A percentile compares a stretch with the other conserved stretches of the same genome.
Conservation (phyloP, 106 monocot species). For the Dendrobium catenatum region DNA sequence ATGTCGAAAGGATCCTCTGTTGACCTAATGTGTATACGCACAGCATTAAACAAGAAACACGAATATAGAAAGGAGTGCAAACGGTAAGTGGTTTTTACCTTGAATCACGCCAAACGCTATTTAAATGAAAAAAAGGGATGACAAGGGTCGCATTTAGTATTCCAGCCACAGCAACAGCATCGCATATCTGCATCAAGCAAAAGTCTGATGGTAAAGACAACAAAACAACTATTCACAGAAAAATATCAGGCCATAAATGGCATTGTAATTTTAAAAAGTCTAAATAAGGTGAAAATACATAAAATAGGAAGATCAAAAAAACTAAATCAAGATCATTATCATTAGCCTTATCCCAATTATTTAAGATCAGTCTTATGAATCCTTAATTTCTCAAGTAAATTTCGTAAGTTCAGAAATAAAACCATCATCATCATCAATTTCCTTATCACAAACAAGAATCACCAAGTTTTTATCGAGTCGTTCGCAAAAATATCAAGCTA, state of each 20-base stretch:
- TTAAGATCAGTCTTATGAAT: too few relatives aligned
- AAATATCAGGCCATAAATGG: background rate
- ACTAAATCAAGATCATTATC: background rate
- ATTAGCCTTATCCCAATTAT: too few relatives aligned
- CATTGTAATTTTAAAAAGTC: background rate
- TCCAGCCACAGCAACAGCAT: constrained; percentile 93
- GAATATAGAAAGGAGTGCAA: background rate
- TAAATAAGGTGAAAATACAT: background rate
- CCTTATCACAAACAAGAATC: background rate
- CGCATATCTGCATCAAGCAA: constrained; percentile 74
- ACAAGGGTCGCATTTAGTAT: constrained; percentile 95
- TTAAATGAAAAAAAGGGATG: constrained; percentile 79
- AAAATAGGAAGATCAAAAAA: background rate
- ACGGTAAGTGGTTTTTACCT: constrained; percentile 33
- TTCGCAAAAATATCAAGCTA: background rate
- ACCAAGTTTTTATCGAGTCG: background rate
- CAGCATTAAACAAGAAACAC: constrained; percentile 2
- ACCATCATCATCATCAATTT: background rate
- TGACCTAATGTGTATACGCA: background rate
- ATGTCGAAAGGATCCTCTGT: background rate
- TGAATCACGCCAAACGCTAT: constrained; percentile 98
- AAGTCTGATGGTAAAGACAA: background rate
- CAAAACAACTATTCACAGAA: background rate
- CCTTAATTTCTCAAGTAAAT: too few relatives aligned
- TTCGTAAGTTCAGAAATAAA: too few relatives aligned